Evolutionary conservation across 345 rosid genomes (phyloP).

Genomic region (Cardamine resedifolia): DNA sequence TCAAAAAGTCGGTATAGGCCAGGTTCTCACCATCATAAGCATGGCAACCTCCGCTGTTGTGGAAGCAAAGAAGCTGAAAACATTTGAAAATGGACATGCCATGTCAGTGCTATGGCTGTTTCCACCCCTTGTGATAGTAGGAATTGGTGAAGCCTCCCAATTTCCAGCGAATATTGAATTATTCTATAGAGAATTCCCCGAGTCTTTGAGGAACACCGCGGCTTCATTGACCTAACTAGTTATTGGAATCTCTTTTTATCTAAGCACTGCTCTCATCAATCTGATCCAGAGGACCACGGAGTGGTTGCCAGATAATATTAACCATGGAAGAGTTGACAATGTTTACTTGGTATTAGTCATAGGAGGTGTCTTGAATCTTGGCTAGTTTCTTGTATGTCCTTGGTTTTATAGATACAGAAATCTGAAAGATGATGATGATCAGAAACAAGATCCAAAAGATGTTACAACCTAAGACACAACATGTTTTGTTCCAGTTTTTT

Average conservation of each 20-base stretch:
- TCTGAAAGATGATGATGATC: background rate
- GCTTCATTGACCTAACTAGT: constrained; percentile 48
- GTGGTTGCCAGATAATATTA: constrained; percentile 57
- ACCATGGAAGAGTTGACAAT: constrained; percentile 48
- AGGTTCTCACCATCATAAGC: constrained; percentile 39
- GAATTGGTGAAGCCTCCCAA: constrained; percentile 54
- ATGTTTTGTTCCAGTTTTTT: background rate
- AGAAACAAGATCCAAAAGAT: background rate
- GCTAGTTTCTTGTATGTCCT: constrained; percentile 45
- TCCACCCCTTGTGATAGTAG: constrained; percentile 47
- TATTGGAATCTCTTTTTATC: constrained; percentile 42
- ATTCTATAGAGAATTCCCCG: constrained; percentile 51
- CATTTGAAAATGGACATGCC: constrained; percentile 18
- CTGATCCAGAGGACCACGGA: constrained; percentile 36
- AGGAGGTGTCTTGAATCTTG: constrained; percentile 41
- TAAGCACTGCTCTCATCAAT: constrained; percentile 45
- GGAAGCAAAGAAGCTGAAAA: constrained; percentile 46
- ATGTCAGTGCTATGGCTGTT: constrained; percentile 53
- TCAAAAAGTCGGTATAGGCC: no score
- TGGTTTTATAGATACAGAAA: constrained; percentile 35
- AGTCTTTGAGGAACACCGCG: constrained; percentile 43
- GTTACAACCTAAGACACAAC: background rate
- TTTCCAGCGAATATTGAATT: constrained; percentile 45
- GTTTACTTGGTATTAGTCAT: constrained; percentile 46
- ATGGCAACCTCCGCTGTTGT: constrained; percentile 41